Percentiles rank a stretch among this genome's conserved stretches.
Conservation (phyloP, 2,329 filamentous ascomycete species). For the Penicillium sp. region DNA sequence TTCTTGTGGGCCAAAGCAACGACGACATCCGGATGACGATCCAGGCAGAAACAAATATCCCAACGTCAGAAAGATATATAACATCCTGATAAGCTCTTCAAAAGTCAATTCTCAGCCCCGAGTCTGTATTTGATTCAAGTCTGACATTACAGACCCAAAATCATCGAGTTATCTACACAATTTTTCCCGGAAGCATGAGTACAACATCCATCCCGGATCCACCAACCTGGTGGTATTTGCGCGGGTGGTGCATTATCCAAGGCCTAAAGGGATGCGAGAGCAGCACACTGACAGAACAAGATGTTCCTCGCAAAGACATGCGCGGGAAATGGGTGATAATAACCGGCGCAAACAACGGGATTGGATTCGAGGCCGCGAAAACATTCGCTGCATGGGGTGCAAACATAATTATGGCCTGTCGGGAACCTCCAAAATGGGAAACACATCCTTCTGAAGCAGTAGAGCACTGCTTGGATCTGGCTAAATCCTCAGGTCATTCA, state of each 20-base stretch:
- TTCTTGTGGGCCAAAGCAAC: not conserved
- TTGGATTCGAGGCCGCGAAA: slow-evolving; percentile 7
- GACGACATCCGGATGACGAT: not conserved
- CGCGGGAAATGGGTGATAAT: slow-evolving; percentile 10
- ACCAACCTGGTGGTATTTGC: not conserved
- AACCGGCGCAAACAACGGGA: slow-evolving; percentile 7
- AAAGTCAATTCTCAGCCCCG: not conserved
- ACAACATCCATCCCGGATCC: not conserved
- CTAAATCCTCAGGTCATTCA: not conserved
- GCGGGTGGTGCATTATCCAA: not conserved
- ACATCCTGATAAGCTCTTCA: not conserved
- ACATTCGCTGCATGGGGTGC: slow-evolving; percentile 7
- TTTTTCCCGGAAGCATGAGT: not conserved
- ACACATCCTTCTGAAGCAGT: not conserved
- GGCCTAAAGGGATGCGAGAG: not conserved
- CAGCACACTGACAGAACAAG: not conserved
- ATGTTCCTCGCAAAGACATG: slow-evolving; percentile 1
- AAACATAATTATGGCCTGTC: slow-evolving; percentile 8
- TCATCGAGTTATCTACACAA: not conserved
- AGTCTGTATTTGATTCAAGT: not conserved
- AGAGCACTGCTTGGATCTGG: slow-evolving; percentile 1
- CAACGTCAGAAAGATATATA: not conserved
- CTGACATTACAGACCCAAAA: not conserved
- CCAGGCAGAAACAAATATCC: not conserved
- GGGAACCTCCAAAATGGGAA: slow-evolving; percentile 6